Percentiles rank a stretch among this genome's conserved stretches.
Conservation (phyloP, 2,329 filamentous ascomycete species). For the Epichloe sp. region DNA sequence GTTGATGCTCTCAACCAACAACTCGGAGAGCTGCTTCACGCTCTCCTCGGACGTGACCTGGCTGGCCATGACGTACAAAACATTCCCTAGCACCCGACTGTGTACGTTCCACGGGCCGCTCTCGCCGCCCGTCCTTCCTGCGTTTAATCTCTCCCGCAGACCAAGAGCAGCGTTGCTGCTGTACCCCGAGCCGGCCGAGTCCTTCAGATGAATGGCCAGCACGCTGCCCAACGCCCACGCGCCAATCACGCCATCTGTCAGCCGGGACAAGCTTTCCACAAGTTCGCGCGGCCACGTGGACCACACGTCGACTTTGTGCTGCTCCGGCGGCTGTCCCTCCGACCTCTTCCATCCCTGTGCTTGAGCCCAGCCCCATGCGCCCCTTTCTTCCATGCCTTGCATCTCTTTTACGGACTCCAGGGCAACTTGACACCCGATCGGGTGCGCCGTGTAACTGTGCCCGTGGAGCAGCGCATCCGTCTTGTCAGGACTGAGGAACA, state of each 20-base stretch:
- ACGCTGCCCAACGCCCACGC: constrained; percentile 66
- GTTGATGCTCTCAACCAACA: constrained; percentile 7
- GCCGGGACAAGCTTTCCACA: constrained; percentile 42
- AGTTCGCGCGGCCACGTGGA: constrained; percentile 57
- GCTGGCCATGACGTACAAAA: constrained; percentile 44
- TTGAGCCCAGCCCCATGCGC: constrained; percentile 44
- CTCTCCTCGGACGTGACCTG: constrained; percentile 26
- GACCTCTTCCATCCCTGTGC: constrained; percentile 25
- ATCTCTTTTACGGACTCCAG: constrained; percentile 51
- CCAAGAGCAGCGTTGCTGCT: constrained; percentile 32
- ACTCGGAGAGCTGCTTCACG: constrained; percentile 14
- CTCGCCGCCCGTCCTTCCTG: constrained; percentile 8
- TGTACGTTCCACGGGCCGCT: constrained; percentile 36
- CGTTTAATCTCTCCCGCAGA: constrained; percentile 25
- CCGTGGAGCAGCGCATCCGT: constrained; percentile 69
- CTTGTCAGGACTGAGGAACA: constrained; percentile 61
- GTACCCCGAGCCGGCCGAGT: constrained; percentile 30
- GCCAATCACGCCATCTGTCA: constrained; percentile 41
- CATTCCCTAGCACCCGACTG: constrained; percentile 41
- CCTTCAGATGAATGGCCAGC: constrained; percentile 46
- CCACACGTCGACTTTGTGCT: constrained; percentile 31
- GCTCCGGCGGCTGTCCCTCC: background rate
- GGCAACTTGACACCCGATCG: constrained; percentile 68
- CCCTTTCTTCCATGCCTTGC: constrained; percentile 39
- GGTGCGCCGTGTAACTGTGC: constrained; percentile 77